These are phyloP conservation scores for Ophiocordyceps australis DNA, from an alignment of 2,329 filamentous ascomycete species.

Conservation along the genomic window DNA sequence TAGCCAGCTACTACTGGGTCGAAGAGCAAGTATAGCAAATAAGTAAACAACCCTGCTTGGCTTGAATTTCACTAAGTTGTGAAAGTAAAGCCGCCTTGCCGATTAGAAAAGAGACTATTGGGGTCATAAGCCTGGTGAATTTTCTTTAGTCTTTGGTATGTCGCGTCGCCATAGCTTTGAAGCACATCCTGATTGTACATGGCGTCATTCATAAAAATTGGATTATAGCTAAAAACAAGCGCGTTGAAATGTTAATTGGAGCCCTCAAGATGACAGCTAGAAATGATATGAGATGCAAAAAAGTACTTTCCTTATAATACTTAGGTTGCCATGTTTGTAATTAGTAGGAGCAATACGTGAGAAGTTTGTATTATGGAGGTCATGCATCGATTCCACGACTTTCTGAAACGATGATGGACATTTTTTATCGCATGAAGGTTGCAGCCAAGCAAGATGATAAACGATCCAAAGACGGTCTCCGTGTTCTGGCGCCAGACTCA, in stretches of 20 bases:
- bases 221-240: conserved; percentile 5
- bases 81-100: conserved; percentile 4
- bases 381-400: conserved; percentile 3
- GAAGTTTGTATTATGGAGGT: conserved; percentile 4
- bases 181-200: conserved; percentile 5
- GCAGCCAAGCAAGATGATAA: conserved; percentile 11
- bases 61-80: too few species aligned
- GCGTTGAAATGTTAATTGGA: neutral
- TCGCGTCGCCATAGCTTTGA: conserved; percentile 5
- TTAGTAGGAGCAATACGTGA: conserved; percentile 6
- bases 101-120: conserved; percentile 2
- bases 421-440: conserved; percentile 4
- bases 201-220: conserved; percentile 8
- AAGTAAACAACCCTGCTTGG: too few species aligned
- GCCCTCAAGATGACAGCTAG: too few species aligned
- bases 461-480: conserved; percentile 13
- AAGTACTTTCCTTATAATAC: conserved; percentile 4
- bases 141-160: conserved; percentile 3
- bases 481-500: conserved; percentile 7
- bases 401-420: conserved; percentile 4
- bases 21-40: too few species aligned
- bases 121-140: conserved; percentile 5
- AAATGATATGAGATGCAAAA: too few species aligned
- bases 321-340: conserved; percentile 5
- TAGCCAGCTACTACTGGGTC: too few species aligned